Percentiles rank a stretch among this genome's conserved stretches.
Evolutionary conservation across 495 filamentous ascomycete species (phyloP).

Genomic region (Neurospora sp.): DNA sequence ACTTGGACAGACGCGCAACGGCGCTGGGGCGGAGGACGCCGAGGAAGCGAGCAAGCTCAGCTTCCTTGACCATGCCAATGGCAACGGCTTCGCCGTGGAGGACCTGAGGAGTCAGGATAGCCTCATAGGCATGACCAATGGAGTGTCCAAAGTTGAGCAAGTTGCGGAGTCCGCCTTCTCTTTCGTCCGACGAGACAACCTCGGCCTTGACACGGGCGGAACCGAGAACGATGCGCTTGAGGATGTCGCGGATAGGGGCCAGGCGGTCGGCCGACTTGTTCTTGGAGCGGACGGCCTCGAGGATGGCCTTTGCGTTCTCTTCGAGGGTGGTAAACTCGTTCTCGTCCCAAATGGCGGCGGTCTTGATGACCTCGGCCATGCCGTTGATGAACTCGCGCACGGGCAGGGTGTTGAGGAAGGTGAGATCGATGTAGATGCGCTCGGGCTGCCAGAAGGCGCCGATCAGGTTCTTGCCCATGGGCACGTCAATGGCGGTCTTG

Average conservation of each 20-base stretch:
- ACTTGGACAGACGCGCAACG: slow-evolving; percentile 82
- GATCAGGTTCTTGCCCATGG: slow-evolving; percentile 93
- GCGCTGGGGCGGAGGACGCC: slow-evolving; percentile 80
- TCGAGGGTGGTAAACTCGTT: slow-evolving; percentile 79
- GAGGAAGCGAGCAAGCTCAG: slow-evolving; percentile 81
- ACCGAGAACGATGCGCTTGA: slow-evolving; percentile 81
- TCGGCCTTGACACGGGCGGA: slow-evolving; percentile 85
- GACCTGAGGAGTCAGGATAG: slow-evolving; percentile 88
- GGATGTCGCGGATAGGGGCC: slow-evolving; percentile 56
- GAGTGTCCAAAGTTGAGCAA: slow-evolving; percentile 97
- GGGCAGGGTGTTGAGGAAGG: slow-evolving; percentile 85
- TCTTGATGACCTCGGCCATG: slow-evolving; percentile 98
- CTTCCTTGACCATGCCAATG: slow-evolving; percentile 97
- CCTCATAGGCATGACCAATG: slow-evolving; percentile 94
- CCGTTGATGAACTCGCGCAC: slow-evolving; percentile 95
- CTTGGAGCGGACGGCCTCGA: slow-evolving; percentile 56
- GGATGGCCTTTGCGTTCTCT: slow-evolving; percentile 61
- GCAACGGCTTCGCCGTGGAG: slow-evolving; percentile 93
- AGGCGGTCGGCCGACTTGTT: slow-evolving; percentile 44
- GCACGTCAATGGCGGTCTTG: slow-evolving; percentile 96
- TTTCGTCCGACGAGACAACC: slow-evolving; percentile 87
- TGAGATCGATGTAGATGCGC: slow-evolving; percentile 86
- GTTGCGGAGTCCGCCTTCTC: slow-evolving; percentile 89
- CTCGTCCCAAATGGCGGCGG: slow-evolving; percentile 90
- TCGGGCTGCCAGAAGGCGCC: slow-evolving; percentile 95